A percentile compares a stretch with the other conserved stretches of the same genome.
These are phyloP conservation scores for Clavispora santaluciae DNA, from an alignment of 805 yeast species.

Conservation along the genomic window DNA sequence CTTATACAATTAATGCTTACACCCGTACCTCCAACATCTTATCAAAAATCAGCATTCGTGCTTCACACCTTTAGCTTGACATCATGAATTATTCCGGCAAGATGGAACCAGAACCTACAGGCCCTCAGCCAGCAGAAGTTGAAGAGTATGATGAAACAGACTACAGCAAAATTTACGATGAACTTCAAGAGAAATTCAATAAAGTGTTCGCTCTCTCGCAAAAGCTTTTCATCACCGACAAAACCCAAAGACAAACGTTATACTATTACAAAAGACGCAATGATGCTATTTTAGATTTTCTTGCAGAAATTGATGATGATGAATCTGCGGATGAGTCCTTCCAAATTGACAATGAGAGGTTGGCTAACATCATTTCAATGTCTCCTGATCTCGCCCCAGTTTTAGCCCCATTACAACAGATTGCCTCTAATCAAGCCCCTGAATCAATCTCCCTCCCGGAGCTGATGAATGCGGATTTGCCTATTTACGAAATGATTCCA, in stretches of 20 bases:
- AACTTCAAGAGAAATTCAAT: slow-evolving; percentile 23
- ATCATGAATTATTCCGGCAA: neutral
- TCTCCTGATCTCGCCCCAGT: slow-evolving; percentile 18
- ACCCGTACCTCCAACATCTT: neutral
- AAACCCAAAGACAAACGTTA: slow-evolving; percentile 31
- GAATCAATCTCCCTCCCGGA: slow-evolving; percentile 12
- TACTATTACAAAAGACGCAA: slow-evolving; percentile 32
- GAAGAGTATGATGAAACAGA: slow-evolving; percentile 11
- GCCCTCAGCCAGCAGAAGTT: neutral
- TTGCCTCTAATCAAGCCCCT: slow-evolving; percentile 8
- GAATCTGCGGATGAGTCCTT: slow-evolving; percentile 2
- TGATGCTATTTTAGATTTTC: slow-evolving; percentile 30
- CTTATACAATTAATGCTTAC: neutral
- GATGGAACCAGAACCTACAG: neutral
- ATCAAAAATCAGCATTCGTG: neutral
- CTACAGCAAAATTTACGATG: slow-evolving; percentile 23
- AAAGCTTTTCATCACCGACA: slow-evolving; percentile 27
- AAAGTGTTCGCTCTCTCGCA: slow-evolving; percentile 20
- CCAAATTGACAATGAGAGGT: slow-evolving; percentile 13
- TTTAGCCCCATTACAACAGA: slow-evolving; percentile 15
- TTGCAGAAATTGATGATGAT: slow-evolving; percentile 16
- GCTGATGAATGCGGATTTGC: slow-evolving; percentile 22
- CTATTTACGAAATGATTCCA: slow-evolving; percentile 32
- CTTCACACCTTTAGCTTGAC: neutral
- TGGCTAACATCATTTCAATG: slow-evolving; percentile 19